A percentile compares a stretch with the other conserved stretches of the same genome.
phyloP scores from a whole-genome alignment of 805 yeast genomes.

The Saturnispora serradocipensis region DNA sequence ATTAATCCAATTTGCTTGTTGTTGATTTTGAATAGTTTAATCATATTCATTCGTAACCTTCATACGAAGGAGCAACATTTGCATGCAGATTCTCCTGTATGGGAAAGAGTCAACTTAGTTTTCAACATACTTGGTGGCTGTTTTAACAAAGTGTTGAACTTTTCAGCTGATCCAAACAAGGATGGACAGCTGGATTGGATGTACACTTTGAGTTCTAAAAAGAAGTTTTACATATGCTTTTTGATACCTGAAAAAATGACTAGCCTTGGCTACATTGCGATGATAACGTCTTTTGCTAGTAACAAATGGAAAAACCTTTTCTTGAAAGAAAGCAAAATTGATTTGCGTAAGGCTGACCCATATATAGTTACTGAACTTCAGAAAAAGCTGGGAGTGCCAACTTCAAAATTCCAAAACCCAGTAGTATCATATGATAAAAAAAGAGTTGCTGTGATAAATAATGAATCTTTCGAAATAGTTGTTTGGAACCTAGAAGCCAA shows the following conservation, averaged over 20 bases:
- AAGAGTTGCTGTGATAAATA: constrained; percentile 1
- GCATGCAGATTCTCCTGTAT: constrained; percentile 3
- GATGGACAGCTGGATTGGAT: constrained; percentile 1
- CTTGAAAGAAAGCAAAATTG: neutral
- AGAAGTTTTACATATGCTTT: neutral
- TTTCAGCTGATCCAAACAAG: neutral
- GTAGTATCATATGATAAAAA: neutral
- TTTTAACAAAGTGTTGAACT: neutral
- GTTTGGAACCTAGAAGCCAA: constrained; percentile 3
- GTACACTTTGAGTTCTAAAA: neutral
- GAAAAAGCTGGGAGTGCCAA: neutral
- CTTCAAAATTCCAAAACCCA: neutral
- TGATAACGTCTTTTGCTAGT: constrained; percentile 4
- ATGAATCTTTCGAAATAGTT: neutral
- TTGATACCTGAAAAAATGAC: constrained; percentile 7
- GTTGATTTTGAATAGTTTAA: constrained; percentile 14
- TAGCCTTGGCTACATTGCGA: constrained; percentile 18
- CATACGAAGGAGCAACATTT: constrained; percentile 5
- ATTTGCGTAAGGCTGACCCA: neutral
- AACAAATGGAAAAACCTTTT: neutral
- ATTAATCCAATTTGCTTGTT: constrained; percentile 9
- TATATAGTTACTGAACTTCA: neutral
- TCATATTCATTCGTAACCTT: constrained; percentile 8
- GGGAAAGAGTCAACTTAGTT: constrained; percentile 18
- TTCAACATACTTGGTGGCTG: constrained; percentile 16